These are phyloP conservation scores for Schizopora paradoxa DNA, from an alignment of 1,284 basidiomycete species.

Conservation along the genomic window DNA sequence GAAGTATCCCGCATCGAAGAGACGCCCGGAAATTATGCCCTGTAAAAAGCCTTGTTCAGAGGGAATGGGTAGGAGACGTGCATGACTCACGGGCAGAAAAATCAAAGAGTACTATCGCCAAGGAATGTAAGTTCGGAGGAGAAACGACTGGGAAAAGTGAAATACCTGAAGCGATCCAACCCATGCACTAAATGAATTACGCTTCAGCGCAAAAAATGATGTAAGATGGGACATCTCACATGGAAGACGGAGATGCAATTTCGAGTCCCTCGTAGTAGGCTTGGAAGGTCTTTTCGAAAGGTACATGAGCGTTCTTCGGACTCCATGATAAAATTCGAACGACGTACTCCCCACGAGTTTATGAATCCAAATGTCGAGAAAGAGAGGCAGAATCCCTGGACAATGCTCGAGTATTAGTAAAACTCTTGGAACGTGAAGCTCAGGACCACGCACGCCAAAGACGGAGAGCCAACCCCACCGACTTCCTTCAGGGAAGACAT, in stretches of 20 bases:
- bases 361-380: conserved; percentile 33
- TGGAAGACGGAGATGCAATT: conserved; percentile 30
- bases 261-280: conserved; percentile 43
- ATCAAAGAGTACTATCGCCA: conserved; percentile 35
- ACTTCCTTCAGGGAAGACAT: too few species aligned
- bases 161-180: conserved; percentile 33
- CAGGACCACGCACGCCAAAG: too few species aligned
- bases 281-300: conserved; percentile 41
- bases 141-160: conserved; percentile 18
- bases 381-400: conserved; percentile 2
- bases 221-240: conserved; percentile 23
- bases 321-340: neutral
- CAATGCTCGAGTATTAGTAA: too few species aligned
- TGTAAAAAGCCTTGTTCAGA: conserved; percentile 21
- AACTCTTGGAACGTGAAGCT: too few species aligned
- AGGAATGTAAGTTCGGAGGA: conserved; percentile 21
- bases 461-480: too few species aligned
- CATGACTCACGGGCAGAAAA: conserved; percentile 24
- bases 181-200: conserved; percentile 27
- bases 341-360: conserved; percentile 38
- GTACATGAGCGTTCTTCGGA: conserved; percentile 14
- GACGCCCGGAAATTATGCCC: conserved; percentile 39
- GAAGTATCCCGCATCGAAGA: conserved; percentile 57
- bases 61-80: neutral
- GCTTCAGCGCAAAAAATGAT: conserved; percentile 17